Base-by-base conservation (phyloP, 495 filamentous ascomycete species). In the Daldinia bambusicola region DNA sequence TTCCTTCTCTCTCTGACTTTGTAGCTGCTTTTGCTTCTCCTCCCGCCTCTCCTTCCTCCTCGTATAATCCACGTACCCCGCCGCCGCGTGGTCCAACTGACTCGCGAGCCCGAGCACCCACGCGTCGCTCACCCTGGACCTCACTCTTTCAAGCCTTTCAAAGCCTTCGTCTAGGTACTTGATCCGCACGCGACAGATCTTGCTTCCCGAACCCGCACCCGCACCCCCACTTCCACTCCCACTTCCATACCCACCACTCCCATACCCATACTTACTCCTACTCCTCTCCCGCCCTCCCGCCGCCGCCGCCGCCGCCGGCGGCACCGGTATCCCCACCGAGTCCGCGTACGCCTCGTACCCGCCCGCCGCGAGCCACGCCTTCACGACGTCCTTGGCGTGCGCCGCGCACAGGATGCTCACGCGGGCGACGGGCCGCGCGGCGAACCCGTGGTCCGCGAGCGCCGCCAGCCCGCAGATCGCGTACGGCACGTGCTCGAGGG, bases 401-500 rank as follows among this genome's bases (percentile, higher is more conserved):
- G 61, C 67, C 0, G 80, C 77, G 36, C 77, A 81, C 41, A 79
- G 55, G 30, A 84, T 66, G 9, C 68, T 77, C 22, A 82, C 63
- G 10, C 74, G 59, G 7, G 38, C 53, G 0, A 75, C 73, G 0
- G 43, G 41, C 2, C 72, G 63, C n/a, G 57, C 50, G 3, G 67
- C 41, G 55, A 70, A 77, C 13, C 80, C 81, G 74, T 80, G 78
- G n/a, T 76, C 74, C 7, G 65, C 61, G 4, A 84, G 72, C 22
- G 80, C 80, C 2, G 70, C 76, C 10, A 76, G 77, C 4, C 82
- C 81, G 63, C 74, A 74, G 31, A 84, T 76, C 6, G 75, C 79
- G 76, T 83, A 84, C 30, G 72, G 77, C 4, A 79, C 76, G 64
- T 83, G 79, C 2, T 45, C 30, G 10, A 82, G 64, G 1, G 73